These are phyloP conservation scores for Aspergillus quadricinctus DNA, from an alignment of 2,329 filamentous ascomycete genomes.

Conservation along the genomic window DNA sequence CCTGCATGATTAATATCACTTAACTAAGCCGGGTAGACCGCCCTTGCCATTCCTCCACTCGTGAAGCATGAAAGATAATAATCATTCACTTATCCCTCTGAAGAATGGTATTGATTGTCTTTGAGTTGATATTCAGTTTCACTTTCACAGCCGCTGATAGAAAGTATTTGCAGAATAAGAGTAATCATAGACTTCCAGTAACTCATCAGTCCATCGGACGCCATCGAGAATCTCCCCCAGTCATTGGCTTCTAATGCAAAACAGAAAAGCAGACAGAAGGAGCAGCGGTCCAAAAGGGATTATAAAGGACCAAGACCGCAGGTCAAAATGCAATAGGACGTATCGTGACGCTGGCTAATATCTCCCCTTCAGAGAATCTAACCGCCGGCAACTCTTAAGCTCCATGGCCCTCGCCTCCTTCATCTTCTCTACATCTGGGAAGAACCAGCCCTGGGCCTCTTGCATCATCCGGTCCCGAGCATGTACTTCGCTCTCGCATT, in stretches of 20 bases:
- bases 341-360: conserved; percentile 18
- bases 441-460: conserved; percentile 84
- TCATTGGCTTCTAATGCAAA: conserved; percentile 14
- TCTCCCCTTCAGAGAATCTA: conserved; percentile 48
- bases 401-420: conserved; percentile 61
- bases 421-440: conserved; percentile 74
- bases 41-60: not conserved
- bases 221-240: conserved; percentile 10
- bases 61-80: not conserved
- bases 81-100: not conserved
- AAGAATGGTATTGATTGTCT: not conserved
- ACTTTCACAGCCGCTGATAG: conserved; percentile 13
- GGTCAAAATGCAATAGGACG: conserved; percentile 3
- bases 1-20: conserved; percentile 9
- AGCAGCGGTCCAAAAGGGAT: conserved; percentile 3
- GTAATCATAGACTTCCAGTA: conserved; percentile 6
- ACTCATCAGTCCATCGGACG: conserved; percentile 11
- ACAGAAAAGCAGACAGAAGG: conserved; percentile 5
- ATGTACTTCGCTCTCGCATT: conserved; percentile 71
- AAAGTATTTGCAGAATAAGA: conserved; percentile 2
- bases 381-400: conserved; percentile 55
- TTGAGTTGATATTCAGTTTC: conserved; percentile 3
- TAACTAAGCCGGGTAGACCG: conserved; percentile 20
- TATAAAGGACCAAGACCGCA: conserved; percentile 6
- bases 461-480: conserved; percentile 65